Conservation (phyloP, 2,329 filamentous ascomycete genomes). For the Claviceps capensis region DNA sequence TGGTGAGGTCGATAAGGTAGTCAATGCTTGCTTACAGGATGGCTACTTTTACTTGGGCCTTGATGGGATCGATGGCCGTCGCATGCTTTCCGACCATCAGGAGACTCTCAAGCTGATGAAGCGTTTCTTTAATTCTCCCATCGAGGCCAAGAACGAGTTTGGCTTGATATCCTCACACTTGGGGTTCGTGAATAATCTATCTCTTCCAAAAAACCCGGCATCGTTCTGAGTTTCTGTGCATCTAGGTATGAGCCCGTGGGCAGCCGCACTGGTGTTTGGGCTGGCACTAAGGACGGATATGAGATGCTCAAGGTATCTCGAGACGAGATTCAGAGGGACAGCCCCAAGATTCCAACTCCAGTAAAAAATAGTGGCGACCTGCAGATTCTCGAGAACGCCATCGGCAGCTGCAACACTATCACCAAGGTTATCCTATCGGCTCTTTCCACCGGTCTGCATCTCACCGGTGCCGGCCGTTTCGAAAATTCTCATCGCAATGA, state of each 20-base stretch:
- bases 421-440: slow-evolving; percentile 37
- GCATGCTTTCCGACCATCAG: slow-evolving; percentile 38
- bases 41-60: slow-evolving; percentile 45
- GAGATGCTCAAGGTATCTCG: slow-evolving; percentile 40
- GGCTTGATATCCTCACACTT: slow-evolving; percentile 39
- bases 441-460: slow-evolving; percentile 32
- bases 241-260: slow-evolving; percentile 34
- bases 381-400: slow-evolving; percentile 33
- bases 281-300: slow-evolving; percentile 36
- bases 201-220: background rate
- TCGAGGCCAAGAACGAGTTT: slow-evolving; percentile 43
- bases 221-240: background rate
- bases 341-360: slow-evolving; percentile 30
- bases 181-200: slow-evolving; percentile 21
- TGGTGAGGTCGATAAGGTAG: slow-evolving; percentile 35
- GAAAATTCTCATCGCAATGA: slow-evolving; percentile 39
- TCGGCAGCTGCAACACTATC: slow-evolving; percentile 35
- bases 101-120: slow-evolving; percentile 40
- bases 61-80: slow-evolving; percentile 35
- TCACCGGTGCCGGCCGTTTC: slow-evolving; percentile 31
- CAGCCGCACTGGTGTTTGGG: slow-evolving; percentile 31
- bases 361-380: slow-evolving; percentile 35
- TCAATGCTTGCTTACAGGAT: slow-evolving; percentile 33
- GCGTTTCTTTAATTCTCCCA: slow-evolving; percentile 37
- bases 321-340: slow-evolving; percentile 34